These are phyloP conservation scores for Cutaneotrichosporon sp. DNA, from an alignment of 1,284 basidiomycete genomes.

Conservation along the genomic window DNA sequence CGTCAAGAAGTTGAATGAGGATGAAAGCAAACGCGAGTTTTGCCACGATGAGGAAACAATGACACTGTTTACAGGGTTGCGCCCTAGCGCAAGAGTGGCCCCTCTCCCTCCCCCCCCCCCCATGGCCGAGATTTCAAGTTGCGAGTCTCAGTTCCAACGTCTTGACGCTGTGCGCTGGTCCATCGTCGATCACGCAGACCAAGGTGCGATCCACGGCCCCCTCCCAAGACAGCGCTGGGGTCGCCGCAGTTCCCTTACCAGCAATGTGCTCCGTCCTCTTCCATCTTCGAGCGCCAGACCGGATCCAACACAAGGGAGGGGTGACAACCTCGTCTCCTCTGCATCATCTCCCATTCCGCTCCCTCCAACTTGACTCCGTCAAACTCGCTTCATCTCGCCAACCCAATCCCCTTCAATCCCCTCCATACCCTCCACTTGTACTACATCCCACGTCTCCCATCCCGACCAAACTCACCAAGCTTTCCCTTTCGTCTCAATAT, in stretches of 20 bases:
- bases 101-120: too few species aligned
- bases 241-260: too few species aligned
- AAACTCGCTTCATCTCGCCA: background rate
- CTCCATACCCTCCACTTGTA: background rate
- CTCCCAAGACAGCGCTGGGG: too few species aligned
- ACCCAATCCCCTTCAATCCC: background rate
- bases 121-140: too few species aligned
- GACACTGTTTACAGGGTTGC: background rate
- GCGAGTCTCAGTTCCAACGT: too few species aligned
- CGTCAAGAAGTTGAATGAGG: background rate
- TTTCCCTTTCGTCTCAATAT: conserved; percentile 11
- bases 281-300: too few species aligned
- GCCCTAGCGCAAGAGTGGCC: background rate
- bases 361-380: too few species aligned
- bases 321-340: background rate
- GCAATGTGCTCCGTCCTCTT: too few species aligned
- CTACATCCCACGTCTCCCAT: background rate
- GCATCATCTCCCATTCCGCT: background rate
- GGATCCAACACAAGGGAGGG: too few species aligned
- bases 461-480: conserved; percentile 15
- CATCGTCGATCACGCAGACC: too few species aligned
- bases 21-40: background rate
- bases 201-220: too few species aligned
- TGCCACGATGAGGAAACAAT: background rate
- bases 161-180: too few species aligned